These are phyloP conservation scores for Stygiomarasmius scandens DNA, from an alignment of 1,284 basidiomycete genomes.

Conservation along the genomic window DNA sequence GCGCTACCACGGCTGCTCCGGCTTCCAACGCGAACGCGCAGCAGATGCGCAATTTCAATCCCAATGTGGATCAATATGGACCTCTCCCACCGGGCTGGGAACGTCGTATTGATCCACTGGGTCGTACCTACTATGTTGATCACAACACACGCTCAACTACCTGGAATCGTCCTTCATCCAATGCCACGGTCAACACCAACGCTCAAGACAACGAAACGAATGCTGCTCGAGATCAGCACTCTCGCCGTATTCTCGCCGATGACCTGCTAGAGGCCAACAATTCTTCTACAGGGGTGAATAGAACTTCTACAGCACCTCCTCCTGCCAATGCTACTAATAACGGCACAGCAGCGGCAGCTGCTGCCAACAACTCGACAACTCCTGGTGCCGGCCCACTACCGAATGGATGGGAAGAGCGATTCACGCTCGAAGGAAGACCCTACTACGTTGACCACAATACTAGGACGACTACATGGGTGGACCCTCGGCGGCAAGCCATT, in stretches of 20 bases:
- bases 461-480: constrained; percentile 94
- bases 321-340: constrained; percentile 34
- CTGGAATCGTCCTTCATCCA: constrained; percentile 78
- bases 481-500: constrained; percentile 88
- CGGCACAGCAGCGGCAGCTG: constrained; percentile 44
- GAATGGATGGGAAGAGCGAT: constrained; percentile 94
- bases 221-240: constrained; percentile 78
- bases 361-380: constrained; percentile 66
- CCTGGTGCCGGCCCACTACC: constrained; percentile 83
- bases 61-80: constrained; percentile 83
- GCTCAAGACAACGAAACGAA: constrained; percentile 63
- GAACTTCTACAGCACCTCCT: constrained; percentile 37
- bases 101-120: constrained; percentile 89
- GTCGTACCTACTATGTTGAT: constrained; percentile 90
- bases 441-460: constrained; percentile 97
- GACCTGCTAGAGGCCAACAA: constrained; percentile 73
- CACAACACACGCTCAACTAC: constrained; percentile 94
- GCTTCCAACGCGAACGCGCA: constrained; percentile 34
- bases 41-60: constrained; percentile 78
- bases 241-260: constrained; percentile 77
- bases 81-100: constrained; percentile 89
- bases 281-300: constrained; percentile 34
- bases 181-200: constrained; percentile 54
- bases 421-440: constrained; percentile 91
- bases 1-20: constrained; percentile 30